phyloP scores from a whole-genome alignment of 345 rosid species.

The Eucalyptus victrix region DNA sequence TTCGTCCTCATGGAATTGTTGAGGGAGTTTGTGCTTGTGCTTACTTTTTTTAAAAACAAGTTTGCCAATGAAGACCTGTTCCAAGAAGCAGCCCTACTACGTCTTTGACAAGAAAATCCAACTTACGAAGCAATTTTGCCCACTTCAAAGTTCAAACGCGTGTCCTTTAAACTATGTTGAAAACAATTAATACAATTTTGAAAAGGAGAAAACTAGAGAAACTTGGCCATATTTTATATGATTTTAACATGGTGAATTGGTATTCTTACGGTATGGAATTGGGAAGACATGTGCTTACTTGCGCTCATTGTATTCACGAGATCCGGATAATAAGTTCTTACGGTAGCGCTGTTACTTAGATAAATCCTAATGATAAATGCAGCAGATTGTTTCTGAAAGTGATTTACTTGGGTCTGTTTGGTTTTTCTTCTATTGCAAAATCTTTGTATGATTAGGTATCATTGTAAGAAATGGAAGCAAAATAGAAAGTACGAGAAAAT shows the following conservation, averaged over 20 bases:
- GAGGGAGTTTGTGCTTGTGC: background rate
- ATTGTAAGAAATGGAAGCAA: background rate
- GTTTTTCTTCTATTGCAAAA: background rate
- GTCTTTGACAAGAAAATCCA: background rate
- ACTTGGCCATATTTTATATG: background rate
- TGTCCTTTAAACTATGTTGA: background rate
- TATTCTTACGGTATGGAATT: background rate
- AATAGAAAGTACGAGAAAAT: background rate
- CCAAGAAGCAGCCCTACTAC: background rate
- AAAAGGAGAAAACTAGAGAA: background rate
- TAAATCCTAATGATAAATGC: background rate
- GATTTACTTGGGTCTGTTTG: no score
- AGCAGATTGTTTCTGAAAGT: background rate
- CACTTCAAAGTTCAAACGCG: background rate
- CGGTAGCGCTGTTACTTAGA: background rate
- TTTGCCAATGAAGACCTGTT: background rate
- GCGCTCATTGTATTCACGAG: background rate
- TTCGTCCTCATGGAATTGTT: background rate
- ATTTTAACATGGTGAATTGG: background rate
- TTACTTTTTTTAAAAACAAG: no score
- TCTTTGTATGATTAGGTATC: background rate
- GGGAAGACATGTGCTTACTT: background rate
- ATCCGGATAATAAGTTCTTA: background rate
- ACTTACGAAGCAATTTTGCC: background rate
- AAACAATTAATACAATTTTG: background rate